Conservation (phyloP, 805 yeast species). For the Tetrapisispora pingtungensis region DNA sequence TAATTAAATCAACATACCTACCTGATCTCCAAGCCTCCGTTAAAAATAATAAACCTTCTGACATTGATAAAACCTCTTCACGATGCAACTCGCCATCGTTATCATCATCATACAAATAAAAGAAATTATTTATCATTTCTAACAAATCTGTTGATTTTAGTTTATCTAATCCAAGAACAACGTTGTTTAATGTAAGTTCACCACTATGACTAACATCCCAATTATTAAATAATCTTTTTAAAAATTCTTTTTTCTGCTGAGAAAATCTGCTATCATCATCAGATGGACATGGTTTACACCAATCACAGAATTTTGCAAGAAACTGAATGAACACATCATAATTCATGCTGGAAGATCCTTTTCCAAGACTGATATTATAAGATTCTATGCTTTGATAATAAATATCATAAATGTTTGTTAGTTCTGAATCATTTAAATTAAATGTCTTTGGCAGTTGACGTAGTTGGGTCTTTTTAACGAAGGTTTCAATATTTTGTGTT, state of each 20-base stretch:
- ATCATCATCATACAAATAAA: slow-evolving; percentile 58
- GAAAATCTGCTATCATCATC: slow-evolving; percentile 27
- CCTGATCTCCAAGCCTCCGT: slow-evolving; percentile 85
- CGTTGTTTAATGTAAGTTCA: slow-evolving; percentile 54
- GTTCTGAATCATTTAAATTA: slow-evolving; percentile 45
- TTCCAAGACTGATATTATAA: slow-evolving; percentile 44
- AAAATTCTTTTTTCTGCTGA: slow-evolving; percentile 36
- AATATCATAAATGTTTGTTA: slow-evolving; percentile 73
- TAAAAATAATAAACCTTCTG: slow-evolving; percentile 76
- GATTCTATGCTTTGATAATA: slow-evolving; percentile 69
- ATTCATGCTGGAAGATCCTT: slow-evolving; percentile 60
- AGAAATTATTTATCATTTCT: slow-evolving; percentile 69
- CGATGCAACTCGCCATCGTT: slow-evolving; percentile 54
- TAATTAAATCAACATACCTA: slow-evolving; percentile 48
- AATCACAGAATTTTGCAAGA: slow-evolving; percentile 70
- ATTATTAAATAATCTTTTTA: slow-evolving; percentile 51
- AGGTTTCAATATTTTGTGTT: slow-evolving; percentile 74
- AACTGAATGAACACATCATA: slow-evolving; percentile 61
- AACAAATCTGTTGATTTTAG: slow-evolving; percentile 65
- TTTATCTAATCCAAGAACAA: slow-evolving; percentile 63
- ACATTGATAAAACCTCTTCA: slow-evolving; percentile 71
- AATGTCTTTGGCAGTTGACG: slow-evolving; percentile 72
- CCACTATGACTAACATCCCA: slow-evolving; percentile 60
- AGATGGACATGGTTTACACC: slow-evolving; percentile 42
- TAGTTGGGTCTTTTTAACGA: slow-evolving; percentile 85